These are phyloP conservation scores for Barnettozyma botsteinii DNA, from an alignment of 805 yeast genomes.

Conservation along the genomic window DNA sequence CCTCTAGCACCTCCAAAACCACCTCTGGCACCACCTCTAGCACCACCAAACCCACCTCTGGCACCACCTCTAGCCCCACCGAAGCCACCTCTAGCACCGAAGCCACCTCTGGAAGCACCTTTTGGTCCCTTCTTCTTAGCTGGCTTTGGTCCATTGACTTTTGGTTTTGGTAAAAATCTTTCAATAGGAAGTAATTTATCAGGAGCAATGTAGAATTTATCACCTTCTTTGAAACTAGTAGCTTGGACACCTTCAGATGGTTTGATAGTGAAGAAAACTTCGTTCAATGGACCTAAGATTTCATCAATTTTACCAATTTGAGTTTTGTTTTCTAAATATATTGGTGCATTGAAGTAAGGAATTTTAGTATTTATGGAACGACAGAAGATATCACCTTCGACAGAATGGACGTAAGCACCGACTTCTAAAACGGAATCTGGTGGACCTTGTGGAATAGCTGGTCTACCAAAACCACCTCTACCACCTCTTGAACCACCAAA, in stretches of 20 bases:
- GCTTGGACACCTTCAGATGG: constrained; percentile 97
- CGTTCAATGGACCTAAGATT: constrained; percentile 95
- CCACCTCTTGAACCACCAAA: constrained; percentile 33
- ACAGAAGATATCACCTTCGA: constrained; percentile 97
- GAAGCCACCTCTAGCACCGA: constrained; percentile 28
- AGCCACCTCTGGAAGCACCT: constrained; percentile 30
- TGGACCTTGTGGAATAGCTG: constrained; percentile 82
- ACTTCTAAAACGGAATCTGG: constrained; percentile 93
- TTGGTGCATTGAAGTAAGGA: constrained; percentile 98
- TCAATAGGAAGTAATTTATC: constrained; percentile 94
- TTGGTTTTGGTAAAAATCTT: constrained; percentile 95
- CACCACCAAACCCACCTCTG: constrained; percentile 27
- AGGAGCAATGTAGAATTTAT: constrained; percentile 90
- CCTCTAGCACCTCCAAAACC: constrained; percentile 29
- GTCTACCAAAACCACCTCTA: constrained; percentile 60
- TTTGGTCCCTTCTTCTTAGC: constrained; percentile 52
- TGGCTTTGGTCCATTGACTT: constrained; percentile 76
- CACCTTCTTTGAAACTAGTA: constrained; percentile 87
- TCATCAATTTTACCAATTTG: constrained; percentile 97
- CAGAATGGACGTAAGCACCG: constrained; percentile 88
- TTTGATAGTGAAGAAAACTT: constrained; percentile 95
- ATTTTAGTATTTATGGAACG: constrained; percentile 89
- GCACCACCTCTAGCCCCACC: constrained; percentile 21
- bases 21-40: constrained; percentile 25
- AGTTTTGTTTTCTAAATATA: constrained; percentile 91